Conservation (phyloP, 805 yeast species). For the Limtongia smithiae region DNA sequence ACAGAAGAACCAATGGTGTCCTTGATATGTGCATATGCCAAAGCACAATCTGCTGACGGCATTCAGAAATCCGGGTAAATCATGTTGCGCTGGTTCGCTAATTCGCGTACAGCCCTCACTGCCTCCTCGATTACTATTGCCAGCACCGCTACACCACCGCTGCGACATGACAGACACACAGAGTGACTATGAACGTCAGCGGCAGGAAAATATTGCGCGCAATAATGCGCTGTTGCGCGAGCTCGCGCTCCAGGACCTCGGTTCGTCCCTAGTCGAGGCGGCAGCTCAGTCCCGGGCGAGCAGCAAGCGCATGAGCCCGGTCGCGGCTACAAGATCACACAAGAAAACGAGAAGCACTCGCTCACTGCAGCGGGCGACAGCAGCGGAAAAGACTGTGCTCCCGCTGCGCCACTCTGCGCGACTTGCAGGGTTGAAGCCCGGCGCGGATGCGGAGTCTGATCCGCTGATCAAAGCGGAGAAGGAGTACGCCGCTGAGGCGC, state of each 20-base stretch:
- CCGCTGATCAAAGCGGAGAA: conserved; percentile 40
- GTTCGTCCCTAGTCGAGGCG: conserved; percentile 38
- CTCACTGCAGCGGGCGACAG: background rate
- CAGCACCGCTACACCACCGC: too few relatives aligned
- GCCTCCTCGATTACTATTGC: too few relatives aligned
- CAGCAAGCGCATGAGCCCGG: background rate
- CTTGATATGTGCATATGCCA: too few relatives aligned
- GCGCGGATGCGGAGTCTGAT: conserved; percentile 42
- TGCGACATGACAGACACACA: too few relatives aligned
- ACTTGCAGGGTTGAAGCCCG: conserved; percentile 66
- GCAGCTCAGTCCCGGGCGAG: background rate
- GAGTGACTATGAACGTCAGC: conserved; percentile 60
- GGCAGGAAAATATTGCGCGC: conserved; percentile 76
- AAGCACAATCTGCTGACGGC: too few relatives aligned
- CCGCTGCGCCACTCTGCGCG: conserved; percentile 78
- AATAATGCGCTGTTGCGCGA: conserved; percentile 71
- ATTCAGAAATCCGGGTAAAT: too few relatives aligned
- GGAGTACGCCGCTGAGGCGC: conserved; percentile 30
- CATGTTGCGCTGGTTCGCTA: too few relatives aligned
- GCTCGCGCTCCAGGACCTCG: conserved; percentile 61
- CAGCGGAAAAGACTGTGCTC: background rate
- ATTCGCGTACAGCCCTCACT: too few relatives aligned
- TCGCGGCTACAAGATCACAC: background rate
- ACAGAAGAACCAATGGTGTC: too few relatives aligned
- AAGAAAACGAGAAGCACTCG: conserved; percentile 23